Conservation (phyloP, 352 stramenopile species). For the Plasmopara halstedii region DNA sequence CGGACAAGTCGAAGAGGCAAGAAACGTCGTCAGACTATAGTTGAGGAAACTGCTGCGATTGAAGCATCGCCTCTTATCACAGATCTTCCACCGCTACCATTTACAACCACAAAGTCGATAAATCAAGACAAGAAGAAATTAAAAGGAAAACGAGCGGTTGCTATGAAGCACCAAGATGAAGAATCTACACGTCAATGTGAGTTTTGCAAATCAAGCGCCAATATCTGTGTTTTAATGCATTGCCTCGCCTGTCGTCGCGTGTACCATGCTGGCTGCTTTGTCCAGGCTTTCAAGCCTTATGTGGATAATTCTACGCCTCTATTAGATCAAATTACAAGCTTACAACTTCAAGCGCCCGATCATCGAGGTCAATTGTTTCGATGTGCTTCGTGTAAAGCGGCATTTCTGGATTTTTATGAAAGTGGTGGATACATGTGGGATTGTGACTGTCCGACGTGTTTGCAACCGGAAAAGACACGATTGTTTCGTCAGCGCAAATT, state of each 20-base stretch:
- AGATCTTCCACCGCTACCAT: constrained; percentile 26
- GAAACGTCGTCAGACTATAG: constrained; percentile 15
- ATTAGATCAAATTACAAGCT: constrained; percentile 22
- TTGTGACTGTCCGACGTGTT: constrained; percentile 36
- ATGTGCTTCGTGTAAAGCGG: constrained; percentile 37
- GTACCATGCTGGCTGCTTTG: constrained; percentile 41
- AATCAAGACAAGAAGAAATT: constrained; percentile 9
- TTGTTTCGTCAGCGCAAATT: constrained; percentile 33
- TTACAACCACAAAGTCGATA: constrained; percentile 5
- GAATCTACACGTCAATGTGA: constrained; percentile 23
- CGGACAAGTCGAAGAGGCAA: constrained; percentile 6
- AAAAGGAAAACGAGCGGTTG: background rate
- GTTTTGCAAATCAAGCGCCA: constrained; percentile 29
- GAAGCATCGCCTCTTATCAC: constrained; percentile 21
- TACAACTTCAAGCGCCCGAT: constrained; percentile 19
- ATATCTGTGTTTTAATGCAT: constrained; percentile 31
- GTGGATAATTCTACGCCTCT: constrained; percentile 20
- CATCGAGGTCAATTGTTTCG: constrained; percentile 34
- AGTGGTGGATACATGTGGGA: constrained; percentile 26
- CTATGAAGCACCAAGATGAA: background rate
- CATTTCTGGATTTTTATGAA: constrained; percentile 35
- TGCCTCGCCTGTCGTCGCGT: constrained; percentile 30
- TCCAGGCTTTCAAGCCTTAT: constrained; percentile 25
- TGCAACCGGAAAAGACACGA: constrained; percentile 22
- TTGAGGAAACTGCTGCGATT: constrained; percentile 1